These are phyloP conservation scores for Hyphodiscus sp. DNA, from an alignment of 2,329 filamentous ascomycete species.

Conservation along the genomic window DNA sequence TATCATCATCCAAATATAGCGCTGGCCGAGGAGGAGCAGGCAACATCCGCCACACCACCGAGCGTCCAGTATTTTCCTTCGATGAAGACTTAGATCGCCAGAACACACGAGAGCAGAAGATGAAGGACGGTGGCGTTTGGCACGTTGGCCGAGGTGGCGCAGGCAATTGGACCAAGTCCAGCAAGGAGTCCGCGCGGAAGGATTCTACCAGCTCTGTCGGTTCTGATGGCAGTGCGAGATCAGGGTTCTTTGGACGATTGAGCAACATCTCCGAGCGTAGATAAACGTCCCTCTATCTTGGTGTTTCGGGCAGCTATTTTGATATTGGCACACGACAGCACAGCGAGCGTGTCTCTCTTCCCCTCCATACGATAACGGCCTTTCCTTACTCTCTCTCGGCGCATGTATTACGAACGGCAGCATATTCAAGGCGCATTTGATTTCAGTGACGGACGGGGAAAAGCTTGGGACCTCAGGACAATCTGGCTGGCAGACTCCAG, in stretches of 20 bases:
- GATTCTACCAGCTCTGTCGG: slow-evolving; percentile 19
- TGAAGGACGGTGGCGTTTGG: slow-evolving; percentile 20
- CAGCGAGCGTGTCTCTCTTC: not conserved
- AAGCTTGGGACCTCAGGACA: slow-evolving; percentile 25
- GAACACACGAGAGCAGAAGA: slow-evolving; percentile 23
- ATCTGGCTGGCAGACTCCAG: slow-evolving; percentile 27
- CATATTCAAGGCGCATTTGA: slow-evolving; percentile 3
- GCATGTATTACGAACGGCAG: slow-evolving; percentile 3
- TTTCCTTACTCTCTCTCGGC: not conserved
- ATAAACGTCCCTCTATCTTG: slow-evolving; percentile 1
- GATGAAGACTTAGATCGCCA: slow-evolving; percentile 29
- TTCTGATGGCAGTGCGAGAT: slow-evolving; percentile 11
- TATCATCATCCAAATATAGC: slow-evolving; percentile 22
- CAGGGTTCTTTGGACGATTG: slow-evolving; percentile 22
- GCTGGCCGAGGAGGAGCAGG: slow-evolving; percentile 28
- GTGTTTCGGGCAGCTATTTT: not conserved
- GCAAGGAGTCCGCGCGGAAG: slow-evolving; percentile 16
- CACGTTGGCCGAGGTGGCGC: slow-evolving; percentile 29
- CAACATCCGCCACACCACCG: slow-evolving; percentile 25
- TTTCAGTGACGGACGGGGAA: slow-evolving; percentile 7
- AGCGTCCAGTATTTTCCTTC: slow-evolving; percentile 28
- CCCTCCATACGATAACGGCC: not conserved
- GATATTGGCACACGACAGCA: not conserved
- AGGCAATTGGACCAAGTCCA: slow-evolving; percentile 21
- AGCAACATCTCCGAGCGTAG: slow-evolving; percentile 18